Evolutionary conservation across 345 rosid genomes (phyloP), one percentile per base, ranked within the genome.

Genomic region (Citrus mangshanensis): DNA sequence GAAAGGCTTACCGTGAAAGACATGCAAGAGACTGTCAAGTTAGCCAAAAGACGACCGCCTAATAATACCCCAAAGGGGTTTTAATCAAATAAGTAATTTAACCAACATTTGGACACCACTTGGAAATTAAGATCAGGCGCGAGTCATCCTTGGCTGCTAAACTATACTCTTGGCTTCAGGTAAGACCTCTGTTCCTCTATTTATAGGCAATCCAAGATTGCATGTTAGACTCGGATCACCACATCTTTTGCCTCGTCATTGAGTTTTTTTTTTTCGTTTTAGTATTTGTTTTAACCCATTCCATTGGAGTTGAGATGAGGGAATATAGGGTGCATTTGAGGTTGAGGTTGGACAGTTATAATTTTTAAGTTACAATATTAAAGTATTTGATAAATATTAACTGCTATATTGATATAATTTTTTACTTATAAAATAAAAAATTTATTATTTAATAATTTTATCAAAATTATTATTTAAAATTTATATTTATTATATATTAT

Each of bases 71-170:
- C 42, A 42, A 28, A 24, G 25, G n/a, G 73, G 73, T 69, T 25
- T 46, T 16, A 7, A 4, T 54, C 22, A 54, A 54, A 51, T 1
- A 16, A 13, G 21, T 51, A 16, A 24, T 13, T 24, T 21, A 35
- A 7, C 42, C 25, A 35, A 19, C 27, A 35, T 28, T 32, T 59
- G 7, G n/a, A 59, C 14, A n/a, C 66, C 77, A 37, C 68, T 7
- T 37, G 35, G 56, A 60, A 42, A 42, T 42, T 42, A 60, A n/a
- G 25, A n/a, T n/a, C 77, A 60, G 68, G 56, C 77, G 37, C 77
- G 38, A 38, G 49, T 66, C 70, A 66, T 66, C 70, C 27, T 66
- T 35, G 70, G 72, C 72, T 25, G 25, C 72, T 34, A 42, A 69
- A 69, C 72, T 12, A 69, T 22, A 69, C 72, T 42, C 72, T 40